Percentiles rank a stretch among this genome's conserved stretches.
Conservation (phyloP, 73 alveolate genomes). For the Tetrahymena elliotti region DNA sequence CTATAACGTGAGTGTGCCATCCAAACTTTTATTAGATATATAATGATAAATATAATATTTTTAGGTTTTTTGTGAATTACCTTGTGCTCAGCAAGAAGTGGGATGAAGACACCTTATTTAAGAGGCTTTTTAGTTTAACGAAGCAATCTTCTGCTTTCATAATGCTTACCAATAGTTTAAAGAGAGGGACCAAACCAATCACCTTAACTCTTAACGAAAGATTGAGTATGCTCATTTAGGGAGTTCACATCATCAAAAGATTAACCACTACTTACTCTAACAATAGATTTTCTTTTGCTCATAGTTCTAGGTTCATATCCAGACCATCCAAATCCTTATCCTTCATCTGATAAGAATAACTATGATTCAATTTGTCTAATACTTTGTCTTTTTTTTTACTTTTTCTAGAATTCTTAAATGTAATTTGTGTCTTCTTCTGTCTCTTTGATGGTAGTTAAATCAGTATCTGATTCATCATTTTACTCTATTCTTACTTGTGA, state of each 20-base stretch:
- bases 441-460: not conserved
- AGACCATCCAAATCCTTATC: not conserved
- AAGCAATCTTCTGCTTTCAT: conserved; percentile 77
- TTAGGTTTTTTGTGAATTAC: not conserved
- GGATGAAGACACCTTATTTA: conserved; percentile 79
- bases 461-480: conserved; percentile 6
- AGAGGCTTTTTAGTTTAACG: conserved; percentile 77
- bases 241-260: not conserved
- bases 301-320: not conserved
- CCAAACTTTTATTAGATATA: conserved; percentile 30
- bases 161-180: conserved; percentile 79
- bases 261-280: conserved; percentile 2
- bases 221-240: not conserved
- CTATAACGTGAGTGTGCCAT: conserved; percentile 75
- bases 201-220: conserved; percentile 54
- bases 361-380: not conserved
- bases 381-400: not conserved
- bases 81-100: conserved; percentile 66
- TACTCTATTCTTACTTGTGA: conserved; percentile 15
- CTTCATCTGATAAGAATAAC: not conserved
- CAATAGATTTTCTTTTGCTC: conserved; percentile 32
- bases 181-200: conserved; percentile 87
- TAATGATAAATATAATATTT: not conserved
- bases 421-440: not conserved
- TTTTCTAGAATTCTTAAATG: not conserved